These are phyloP conservation scores for Carnegiea gigantea DNA, from an alignment of 179 eudicot species.

Conservation along the genomic window DNA sequence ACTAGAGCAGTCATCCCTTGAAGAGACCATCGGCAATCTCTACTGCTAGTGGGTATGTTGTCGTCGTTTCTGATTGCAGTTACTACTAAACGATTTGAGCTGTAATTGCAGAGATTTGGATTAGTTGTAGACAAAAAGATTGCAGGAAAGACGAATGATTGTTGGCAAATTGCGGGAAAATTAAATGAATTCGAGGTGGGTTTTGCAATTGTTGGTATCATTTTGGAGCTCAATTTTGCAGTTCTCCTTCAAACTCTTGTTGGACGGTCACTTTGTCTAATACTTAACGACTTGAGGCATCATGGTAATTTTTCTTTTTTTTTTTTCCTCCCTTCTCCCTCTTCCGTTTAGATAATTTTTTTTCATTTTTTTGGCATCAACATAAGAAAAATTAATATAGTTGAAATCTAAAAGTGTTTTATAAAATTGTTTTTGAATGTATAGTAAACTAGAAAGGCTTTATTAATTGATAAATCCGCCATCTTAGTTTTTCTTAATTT, in stretches of 20 bases:
- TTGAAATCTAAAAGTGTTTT: no score
- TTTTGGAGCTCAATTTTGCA: conserved; percentile 14
- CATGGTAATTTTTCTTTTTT: no score
- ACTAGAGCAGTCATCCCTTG: conserved; percentile 69
- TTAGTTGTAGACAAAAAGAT: not conserved
- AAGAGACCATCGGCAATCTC: conserved; percentile 51
- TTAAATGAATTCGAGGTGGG: conserved; percentile 16
- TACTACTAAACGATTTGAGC: not conserved
- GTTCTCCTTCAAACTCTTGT: not conserved
- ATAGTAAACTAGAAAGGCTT: no score
- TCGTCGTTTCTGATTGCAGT: conserved; percentile 10
- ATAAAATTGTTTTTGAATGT: no score
- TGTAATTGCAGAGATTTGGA: conserved; percentile 6
- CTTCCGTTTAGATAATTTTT: not conserved
- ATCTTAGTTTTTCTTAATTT: no score
- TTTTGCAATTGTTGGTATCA: conserved; percentile 17
- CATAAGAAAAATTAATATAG: no score
- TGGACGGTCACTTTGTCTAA: no score
- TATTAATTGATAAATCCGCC: no score
- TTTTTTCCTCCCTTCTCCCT: no score
- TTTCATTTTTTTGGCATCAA: not conserved
- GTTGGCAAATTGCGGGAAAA: conserved; percentile 11
- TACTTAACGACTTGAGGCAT: no score
- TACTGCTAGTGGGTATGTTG: conserved; percentile 8
- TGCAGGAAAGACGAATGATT: conserved; percentile 1